A percentile compares a stretch with the other conserved stretches of the same genome.
These are phyloP conservation scores for Rubia peregrina DNA, from an alignment of 305 asterid genomes.

Conservation along the genomic window DNA sequence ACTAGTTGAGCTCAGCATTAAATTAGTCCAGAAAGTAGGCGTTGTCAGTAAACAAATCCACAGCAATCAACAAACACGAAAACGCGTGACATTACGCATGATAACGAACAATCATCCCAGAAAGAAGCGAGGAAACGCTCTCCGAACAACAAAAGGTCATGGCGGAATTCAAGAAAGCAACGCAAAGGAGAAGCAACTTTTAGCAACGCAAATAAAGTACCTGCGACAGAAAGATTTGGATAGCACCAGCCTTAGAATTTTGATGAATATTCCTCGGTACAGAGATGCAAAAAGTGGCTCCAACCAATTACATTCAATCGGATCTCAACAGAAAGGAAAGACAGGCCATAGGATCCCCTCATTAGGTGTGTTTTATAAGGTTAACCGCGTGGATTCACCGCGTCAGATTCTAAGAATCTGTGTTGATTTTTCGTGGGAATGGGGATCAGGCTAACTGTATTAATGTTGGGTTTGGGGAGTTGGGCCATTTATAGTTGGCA, in stretches of 20 bases:
- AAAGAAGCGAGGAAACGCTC: not conserved
- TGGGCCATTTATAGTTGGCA: not conserved
- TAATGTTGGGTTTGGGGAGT: not conserved
- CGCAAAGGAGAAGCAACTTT: too few relatives aligned
- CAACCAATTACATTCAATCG: not conserved
- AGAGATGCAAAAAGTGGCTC: not conserved
- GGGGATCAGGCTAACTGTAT: not conserved
- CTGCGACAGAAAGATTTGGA: conserved; percentile 4
- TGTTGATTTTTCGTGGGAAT: too few relatives aligned
- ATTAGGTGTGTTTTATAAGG: not conserved
- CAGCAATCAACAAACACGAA: not conserved
- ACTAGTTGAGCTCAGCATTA: too few relatives aligned
- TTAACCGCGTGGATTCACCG: not conserved
- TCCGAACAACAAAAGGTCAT: too few relatives aligned
- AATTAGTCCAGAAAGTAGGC: not conserved
- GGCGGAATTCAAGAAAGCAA: not conserved
- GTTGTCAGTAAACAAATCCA: not conserved
- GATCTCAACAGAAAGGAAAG: not conserved
- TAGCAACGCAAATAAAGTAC: not conserved
- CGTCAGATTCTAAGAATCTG: not conserved
- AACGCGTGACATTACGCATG: not conserved
- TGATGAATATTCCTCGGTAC: not conserved
- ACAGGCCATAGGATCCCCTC: not conserved
- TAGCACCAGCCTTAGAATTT: not conserved
- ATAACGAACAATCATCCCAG: not conserved